Base-by-base conservation (phyloP, 768 basidiomycete genomes). In the Punctularia strigosozonata region DNA sequence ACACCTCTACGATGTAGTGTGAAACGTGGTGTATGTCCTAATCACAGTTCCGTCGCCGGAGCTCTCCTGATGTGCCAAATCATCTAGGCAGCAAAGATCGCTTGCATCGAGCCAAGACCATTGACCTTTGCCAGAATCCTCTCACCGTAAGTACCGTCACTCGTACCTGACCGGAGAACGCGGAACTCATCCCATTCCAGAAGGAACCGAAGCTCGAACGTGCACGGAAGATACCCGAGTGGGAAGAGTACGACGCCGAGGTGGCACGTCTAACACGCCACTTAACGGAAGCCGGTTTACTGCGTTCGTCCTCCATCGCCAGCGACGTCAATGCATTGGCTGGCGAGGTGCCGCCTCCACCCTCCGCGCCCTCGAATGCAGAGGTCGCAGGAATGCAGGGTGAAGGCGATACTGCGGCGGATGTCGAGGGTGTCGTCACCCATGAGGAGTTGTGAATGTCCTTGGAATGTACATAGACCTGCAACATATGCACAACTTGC, bases 41-140 rank as follows among this genome's bases (percentile, higher is more conserved):
- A 23, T 14, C 20, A 6, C 10, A 24, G 6, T 18, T 34, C 28
- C 7, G 19, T 7, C 31, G 19, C 35, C 38, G 40, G 2, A 41
- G 38, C 23, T 25, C 3, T 17, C 28, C 21, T 31, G 7, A 15
- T 15, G 30, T 25, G 8, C 32, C n/a, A n/a, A n/a, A 6, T 12
- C 35, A 20, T 13, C 25, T 19, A 84, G 81, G 80, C 51, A 86
- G 81, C 66, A 87, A 86, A 55, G 84, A 89, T 49, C 68, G 87
- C 28, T 59, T 90, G 1, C 61, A 86, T 50, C 71, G 77, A 24
- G 82, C 80, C 1, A 88, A 87, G 60, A 88, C 85, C 5, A 94
- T 98, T 44, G 94, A 98, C 53, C 72, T 98, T 4, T 98, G 94
- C 57, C 91, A 95, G 58, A 95, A 97, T 51, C 92, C 92, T 4